These are phyloP conservation scores for Spathaspora boniae DNA, from an alignment of 805 yeast species.

Conservation along the genomic window DNA sequence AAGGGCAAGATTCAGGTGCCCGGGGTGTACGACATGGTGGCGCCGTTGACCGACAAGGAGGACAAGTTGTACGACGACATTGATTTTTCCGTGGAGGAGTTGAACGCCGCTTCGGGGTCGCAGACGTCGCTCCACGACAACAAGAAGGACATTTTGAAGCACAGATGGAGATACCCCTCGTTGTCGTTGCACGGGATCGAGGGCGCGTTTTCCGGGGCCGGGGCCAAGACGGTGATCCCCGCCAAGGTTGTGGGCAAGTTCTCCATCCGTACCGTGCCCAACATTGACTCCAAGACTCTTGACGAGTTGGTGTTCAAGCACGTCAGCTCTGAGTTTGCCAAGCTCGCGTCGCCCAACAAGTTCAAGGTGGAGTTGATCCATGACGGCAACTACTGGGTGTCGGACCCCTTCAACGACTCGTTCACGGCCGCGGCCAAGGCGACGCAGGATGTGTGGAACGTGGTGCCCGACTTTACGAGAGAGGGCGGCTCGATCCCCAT, in stretches of 20 bases:
- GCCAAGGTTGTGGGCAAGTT: conserved; percentile 92
- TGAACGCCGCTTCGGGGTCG: conserved; percentile 87
- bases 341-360: conserved; percentile 74
- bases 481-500: conserved; percentile 99
- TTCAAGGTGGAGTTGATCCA: conserved; percentile 74
- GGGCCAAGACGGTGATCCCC: conserved; percentile 98
- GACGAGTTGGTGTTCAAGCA: conserved; percentile 74
- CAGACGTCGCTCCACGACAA: conserved; percentile 72
- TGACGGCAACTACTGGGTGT: conserved; percentile 95
- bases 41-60: conserved; percentile 83
- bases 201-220: conserved; percentile 92
- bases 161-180: conserved; percentile 98
- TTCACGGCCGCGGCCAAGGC: conserved; percentile 95
- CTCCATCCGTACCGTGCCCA: conserved; percentile 95
- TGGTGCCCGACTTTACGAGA: conserved; percentile 95
- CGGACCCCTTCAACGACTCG: conserved; percentile 88
- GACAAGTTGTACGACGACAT: conserved; percentile 75
- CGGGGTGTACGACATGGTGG: conserved; percentile 92
- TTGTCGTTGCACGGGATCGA: conserved; percentile 94
- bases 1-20: conserved; percentile 83
- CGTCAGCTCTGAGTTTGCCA: conserved; percentile 61
- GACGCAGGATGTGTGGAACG: conserved; percentile 89
- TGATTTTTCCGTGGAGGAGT: conserved; percentile 79
- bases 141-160: conserved; percentile 87
- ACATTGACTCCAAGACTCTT: conserved; percentile 77